These are phyloP conservation scores for Verbascum thapsus DNA, from an alignment of 257 asterid genomes.

Conservation along the genomic window DNA sequence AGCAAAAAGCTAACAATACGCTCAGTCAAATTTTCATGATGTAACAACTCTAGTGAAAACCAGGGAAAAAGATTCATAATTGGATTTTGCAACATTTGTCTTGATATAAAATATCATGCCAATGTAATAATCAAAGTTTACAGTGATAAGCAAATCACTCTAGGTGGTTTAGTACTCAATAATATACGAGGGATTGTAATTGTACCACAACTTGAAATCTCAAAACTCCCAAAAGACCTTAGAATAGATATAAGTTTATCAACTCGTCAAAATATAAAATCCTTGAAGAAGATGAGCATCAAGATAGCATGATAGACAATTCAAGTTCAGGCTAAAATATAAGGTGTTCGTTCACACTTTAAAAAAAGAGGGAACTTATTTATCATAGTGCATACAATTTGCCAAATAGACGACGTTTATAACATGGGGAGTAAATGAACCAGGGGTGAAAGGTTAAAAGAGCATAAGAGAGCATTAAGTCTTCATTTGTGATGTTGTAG, in stretches of 20 bases:
- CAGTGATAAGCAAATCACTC: too few relatives aligned
- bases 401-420: slow-evolving; percentile 24
- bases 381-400: slow-evolving; percentile 24
- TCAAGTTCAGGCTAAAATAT: slow-evolving; percentile 4
- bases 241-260: too few relatives aligned
- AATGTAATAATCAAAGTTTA: background rate
- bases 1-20: background rate
- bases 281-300: too few relatives aligned
- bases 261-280: too few relatives aligned
- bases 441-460: background rate
- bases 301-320: background rate
- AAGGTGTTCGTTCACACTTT: too few relatives aligned
- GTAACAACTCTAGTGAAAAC: background rate
- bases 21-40: too few relatives aligned
- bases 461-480: slow-evolving; percentile 13
- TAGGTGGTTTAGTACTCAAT: too few relatives aligned
- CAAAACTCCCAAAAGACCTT: too few relatives aligned
- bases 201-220: too few relatives aligned
- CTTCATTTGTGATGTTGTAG: slow-evolving; percentile 20
- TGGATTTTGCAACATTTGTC: background rate
- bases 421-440: background rate
- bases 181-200: too few relatives aligned
- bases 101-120: background rate
- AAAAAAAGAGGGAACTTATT: slow-evolving; percentile 30
- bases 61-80: background rate